Base-by-base conservation (phyloP, 176 grass and related monocot species). In the Urochloa ruziziensis region DNA sequence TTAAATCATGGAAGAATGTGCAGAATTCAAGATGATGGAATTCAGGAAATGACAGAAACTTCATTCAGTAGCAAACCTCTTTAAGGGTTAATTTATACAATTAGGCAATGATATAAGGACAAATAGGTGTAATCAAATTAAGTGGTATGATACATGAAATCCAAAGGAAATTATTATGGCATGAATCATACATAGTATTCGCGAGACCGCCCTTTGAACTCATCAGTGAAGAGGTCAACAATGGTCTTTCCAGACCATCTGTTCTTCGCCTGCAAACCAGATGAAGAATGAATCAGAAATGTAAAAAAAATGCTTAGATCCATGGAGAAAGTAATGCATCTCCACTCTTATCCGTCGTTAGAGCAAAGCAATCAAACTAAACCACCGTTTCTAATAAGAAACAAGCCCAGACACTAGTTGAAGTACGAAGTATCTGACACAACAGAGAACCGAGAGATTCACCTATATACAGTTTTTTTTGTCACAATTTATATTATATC, bases 211-310 rank as follows among this genome's bases (percentile, higher is more conserved):
- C 93, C 96, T 77, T 92, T 98, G 85, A 98, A 98, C 83, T 98
- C 96, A 15, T 98, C 93, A 2, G 96, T 86, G 76, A 98, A 95
- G 35, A 98, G 93, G 81, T 98, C 96, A 62, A 98, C 96, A 42
- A 98, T 93, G 61, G 91, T 98, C 80, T 98, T 98, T 27, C 85
- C 93, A 34, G 86, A 87, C 96, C 96, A 95, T 64, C 96, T 90
- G 67, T 98, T 95, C 83, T 98, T 95, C 17, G 84, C 96, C 96
- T 98, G 90, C 36, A 82, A 72, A 67, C 0, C 48, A 73, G 67
- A 70, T 49, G 32, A 70, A 68, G 21, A 82, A 54, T 54, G 6
- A 44, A 84, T 17, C 14, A 67, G 59, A 77, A 58, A 77, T 57
- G 56, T 21, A 5, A 52, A 7, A 52, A 51, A 52, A 49, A 23